Evolutionary conservation across 352 stramenopile genomes (phyloP).

Genomic region (Phytophthora quininea): DNA sequence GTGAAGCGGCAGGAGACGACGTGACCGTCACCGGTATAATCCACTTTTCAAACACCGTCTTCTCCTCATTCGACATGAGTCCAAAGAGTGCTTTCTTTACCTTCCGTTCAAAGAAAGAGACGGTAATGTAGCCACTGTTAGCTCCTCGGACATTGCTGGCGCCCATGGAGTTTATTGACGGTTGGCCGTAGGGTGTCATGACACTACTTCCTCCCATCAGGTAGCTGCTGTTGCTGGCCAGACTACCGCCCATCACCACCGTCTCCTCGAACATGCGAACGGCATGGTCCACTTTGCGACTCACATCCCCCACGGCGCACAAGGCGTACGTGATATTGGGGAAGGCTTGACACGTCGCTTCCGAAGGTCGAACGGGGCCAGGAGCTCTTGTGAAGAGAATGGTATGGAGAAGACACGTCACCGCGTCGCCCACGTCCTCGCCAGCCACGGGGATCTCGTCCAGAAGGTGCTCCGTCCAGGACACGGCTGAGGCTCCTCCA

Average conservation of each 20-base stretch:
- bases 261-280: conserved; percentile 69
- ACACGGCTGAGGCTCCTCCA: conserved; percentile 3
- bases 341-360: conserved; percentile 80
- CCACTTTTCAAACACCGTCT: conserved; percentile 88
- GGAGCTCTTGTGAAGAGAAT: conserved; percentile 83
- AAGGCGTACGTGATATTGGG: conserved; percentile 79
- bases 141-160: conserved; percentile 31
- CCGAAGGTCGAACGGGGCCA: conserved; percentile 70
- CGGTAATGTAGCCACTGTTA: conserved; percentile 56
- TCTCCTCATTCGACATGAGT: conserved; percentile 87
- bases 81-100: conserved; percentile 86
- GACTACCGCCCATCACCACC: conserved; percentile 19
- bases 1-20: conserved; percentile 44
- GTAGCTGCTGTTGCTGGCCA: conserved; percentile 25
- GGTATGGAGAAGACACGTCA: conserved; percentile 77
- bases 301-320: conserved; percentile 79
- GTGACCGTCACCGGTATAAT: conserved; percentile 70
- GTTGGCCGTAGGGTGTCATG: conserved; percentile 38
- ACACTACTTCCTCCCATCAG: conserved; percentile 20
- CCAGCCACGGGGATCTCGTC: conserved; percentile 65
- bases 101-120: conserved; percentile 83
- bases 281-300: conserved; percentile 77
- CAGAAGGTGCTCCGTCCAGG: conserved; percentile 70
- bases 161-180: conserved; percentile 9
- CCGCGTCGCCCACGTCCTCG: conserved; percentile 64